Evolutionary conservation across 148 eudicot genomes (phyloP), one percentile per base, ranked within the genome.

Genomic region (Talinum fruticosum): DNA sequence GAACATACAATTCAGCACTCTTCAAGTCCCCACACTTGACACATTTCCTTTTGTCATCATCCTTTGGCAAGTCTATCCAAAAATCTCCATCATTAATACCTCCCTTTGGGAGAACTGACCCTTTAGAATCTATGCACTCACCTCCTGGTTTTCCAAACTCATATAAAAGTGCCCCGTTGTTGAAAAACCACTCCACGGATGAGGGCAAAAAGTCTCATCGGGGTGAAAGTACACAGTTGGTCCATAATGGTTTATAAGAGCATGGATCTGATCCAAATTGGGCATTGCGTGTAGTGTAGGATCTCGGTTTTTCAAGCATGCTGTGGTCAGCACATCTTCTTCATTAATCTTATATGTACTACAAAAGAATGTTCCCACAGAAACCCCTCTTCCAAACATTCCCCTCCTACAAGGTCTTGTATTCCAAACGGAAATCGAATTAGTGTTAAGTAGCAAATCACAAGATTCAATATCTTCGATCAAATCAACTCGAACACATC

Each of bases 211-310:
- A 95, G 77, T 78, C 80, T 95, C 99, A 41, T 92, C 88, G 0
- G 97, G 99, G 79, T 92, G 99, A 79, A 95, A 92, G 79, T 81
- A 95, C 32, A 95, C 82, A 0, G 91, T 95, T 0, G 99, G 97
- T 53, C 99, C 99, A 45, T 92, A 95, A 69, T 92, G 90, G 74
- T 89, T 69, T 67, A 95, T 85, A 26, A 95, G 83, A 2, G 97
- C 90, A 77, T 91, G 88, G 21, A 91, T 79, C 80, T 95, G 99
- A 54, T 90, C 89, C 69, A 91, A 76, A 80, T 85, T 95, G 19
- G 99, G 99, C 99, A 95, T 95, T 24, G 90, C 89, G 66, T 73
- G 71, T 21, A 87, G 75, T 24, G 68, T 72, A 35, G 86, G 65
- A 82, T 91, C 91, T 26, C 67, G 76, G 76, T 91, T 95, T 78